Evolutionary conservation across 1,284 basidiomycete species (phyloP), one percentile per base, ranked within the genome.

Genomic region (Golubevia sp.): DNA sequence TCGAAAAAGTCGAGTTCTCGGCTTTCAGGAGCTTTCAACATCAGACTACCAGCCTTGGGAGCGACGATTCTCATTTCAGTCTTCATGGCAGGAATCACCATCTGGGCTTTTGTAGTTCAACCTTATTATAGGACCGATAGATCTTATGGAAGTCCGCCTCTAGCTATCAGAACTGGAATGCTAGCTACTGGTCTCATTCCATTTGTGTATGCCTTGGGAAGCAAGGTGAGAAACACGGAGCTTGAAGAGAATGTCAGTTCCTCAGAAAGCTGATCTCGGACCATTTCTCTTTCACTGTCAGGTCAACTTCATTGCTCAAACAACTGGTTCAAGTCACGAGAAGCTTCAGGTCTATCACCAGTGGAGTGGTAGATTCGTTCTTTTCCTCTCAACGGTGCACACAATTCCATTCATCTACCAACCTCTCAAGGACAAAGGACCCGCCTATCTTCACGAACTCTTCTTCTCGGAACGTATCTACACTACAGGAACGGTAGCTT

Each of bases 301-400:
- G 30, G 44, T 50, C 61, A 83, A 82, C 58, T 71, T 74, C 27
- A 70, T 83, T 24, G 67, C 74, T 7, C 38, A 74, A 3, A 56
- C 82, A 6, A 74, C 77, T 0, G 79, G 75, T 8, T 58, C 73
- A 18, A 68, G 70, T 15, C 74, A 79, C 25, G 76, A 78, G 58
- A 63, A 65, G 8, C 64, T 82, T 15, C 73, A 79, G 55, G 61
- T 82, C 11, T 83, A 75, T 55, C 80, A 83, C 55, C 77, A 78
- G 55, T 79, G 71, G 64, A 55, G 73, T 2, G 74, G 70, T 15
- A 65, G 74, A 3, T 64, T 82, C 26, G 67, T 76, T 56, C 59
- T 83, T 1, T 73, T 77, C 62, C 66, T 83, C 20, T 60, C 69
- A 21, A 63, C 74, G 21, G 64, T 82, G 6, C 80, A 83, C 53